Evolutionary conservation across 495 filamentous ascomycete species (phyloP), one percentile per base, ranked within the genome.

Genomic region (Lindgomyces ingoldianus): DNA sequence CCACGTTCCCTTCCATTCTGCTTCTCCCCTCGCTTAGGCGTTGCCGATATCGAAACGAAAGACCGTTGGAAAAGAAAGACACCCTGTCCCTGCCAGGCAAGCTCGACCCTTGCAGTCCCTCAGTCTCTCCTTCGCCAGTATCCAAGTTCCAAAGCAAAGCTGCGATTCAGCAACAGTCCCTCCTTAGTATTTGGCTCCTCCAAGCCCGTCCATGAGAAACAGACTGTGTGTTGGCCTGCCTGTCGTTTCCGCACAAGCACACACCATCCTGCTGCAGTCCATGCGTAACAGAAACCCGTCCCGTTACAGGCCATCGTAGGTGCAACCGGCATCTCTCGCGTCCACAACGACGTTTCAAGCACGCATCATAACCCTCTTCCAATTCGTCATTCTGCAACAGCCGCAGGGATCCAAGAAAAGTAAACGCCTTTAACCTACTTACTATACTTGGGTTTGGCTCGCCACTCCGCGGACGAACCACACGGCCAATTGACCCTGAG

Each of bases 311-410:
- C 45, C 26, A 1, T 18, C 2, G 29, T 18, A 67, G 27, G 49
- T 53, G 57, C 48, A 46, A 52, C 65, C 64, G 30, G 45, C 57
- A 29, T 27, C 42, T 39, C 24, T 24, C 48, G 55, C 29, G 33
- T 42, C 53, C 57, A 21, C 27, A 49, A n/a, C 26, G 11, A 51
- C 42, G 67, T 70, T 70, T 70, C 67, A 70, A 33, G 45, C 50
- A 27, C 46, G 42, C 62, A 56, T 55, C 67, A 65, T 48, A 14
- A 36, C 57, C 33, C 55, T 69, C 36, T 52, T 22, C 47, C 51
- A 50, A 69, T 65, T 69, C 49, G 61, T 61, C 56, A 56, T 65
- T 53, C 62, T 65, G 67, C 61, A 24, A 65, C 67, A 53, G 16
- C 25, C 18, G 47, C 44, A 42, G 65, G 60, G 54, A 21, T 56